Percentiles rank a stretch among this genome's conserved stretches.
Conservation (phyloP, 257 asterid species). For the Ilex asprella region DNA sequence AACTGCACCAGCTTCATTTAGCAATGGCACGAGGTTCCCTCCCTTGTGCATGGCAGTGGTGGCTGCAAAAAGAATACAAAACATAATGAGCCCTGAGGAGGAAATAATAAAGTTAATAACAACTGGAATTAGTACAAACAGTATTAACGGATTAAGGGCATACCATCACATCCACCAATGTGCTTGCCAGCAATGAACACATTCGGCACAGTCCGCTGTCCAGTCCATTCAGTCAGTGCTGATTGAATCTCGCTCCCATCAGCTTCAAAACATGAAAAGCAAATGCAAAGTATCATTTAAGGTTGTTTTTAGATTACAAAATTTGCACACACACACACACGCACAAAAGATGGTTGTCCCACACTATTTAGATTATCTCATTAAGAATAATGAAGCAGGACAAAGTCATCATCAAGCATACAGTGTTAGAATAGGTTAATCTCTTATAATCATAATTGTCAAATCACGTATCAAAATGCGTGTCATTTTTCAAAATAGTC, state of each 20-base stretch:
- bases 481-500: too few relatives aligned
- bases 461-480: too few relatives aligned
- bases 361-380: too few relatives aligned
- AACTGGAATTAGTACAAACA: too few relatives aligned
- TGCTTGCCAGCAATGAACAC: slow-evolving; percentile 85
- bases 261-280: slow-evolving; percentile 28
- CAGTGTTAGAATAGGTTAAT: too few relatives aligned
- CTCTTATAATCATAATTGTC: too few relatives aligned
- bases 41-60: slow-evolving; percentile 50
- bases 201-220: slow-evolving; percentile 81
- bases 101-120: too few relatives aligned
- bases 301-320: slow-evolving; percentile 2
- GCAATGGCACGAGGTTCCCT: slow-evolving; percentile 69
- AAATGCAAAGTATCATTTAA: not conserved
- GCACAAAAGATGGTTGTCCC: not conserved
- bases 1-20: slow-evolving; percentile 76
- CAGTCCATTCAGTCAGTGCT: slow-evolving; percentile 63
- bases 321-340: not conserved
- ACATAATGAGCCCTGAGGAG: too few relatives aligned
- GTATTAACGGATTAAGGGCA: not conserved
- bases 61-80: slow-evolving; percentile 35
- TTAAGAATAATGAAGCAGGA: too few relatives aligned
- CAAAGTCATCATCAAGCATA: too few relatives aligned
- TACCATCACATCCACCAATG: slow-evolving; percentile 93
- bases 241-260: slow-evolving; percentile 79